These are phyloP conservation scores for Cutaneotrichosporon sp. DNA, from an alignment of 1,284 basidiomycete genomes.

Conservation along the genomic window DNA sequence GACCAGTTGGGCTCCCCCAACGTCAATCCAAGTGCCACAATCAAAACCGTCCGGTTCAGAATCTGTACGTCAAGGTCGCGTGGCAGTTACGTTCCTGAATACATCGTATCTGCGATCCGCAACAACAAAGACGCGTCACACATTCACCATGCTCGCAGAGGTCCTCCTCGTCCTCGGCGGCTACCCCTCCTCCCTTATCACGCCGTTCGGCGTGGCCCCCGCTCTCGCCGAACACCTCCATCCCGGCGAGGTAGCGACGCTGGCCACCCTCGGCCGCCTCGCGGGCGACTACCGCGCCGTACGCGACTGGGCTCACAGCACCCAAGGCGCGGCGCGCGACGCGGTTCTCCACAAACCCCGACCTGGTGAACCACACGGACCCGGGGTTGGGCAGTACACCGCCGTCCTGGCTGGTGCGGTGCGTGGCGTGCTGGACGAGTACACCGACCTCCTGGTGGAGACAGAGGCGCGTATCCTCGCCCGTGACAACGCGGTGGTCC, in stretches of 20 bases:
- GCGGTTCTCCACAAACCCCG: slow-evolving; percentile 30
- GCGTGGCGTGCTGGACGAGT: slow-evolving; percentile 70
- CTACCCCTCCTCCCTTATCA: slow-evolving; percentile 75
- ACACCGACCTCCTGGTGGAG: slow-evolving; percentile 72
- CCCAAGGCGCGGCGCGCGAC: slow-evolving; percentile 19
- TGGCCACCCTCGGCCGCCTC: slow-evolving; percentile 69
- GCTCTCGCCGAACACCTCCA: slow-evolving; percentile 71
- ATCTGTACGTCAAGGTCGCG: neutral
- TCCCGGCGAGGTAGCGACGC: slow-evolving; percentile 77
- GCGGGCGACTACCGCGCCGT: slow-evolving; percentile 71
- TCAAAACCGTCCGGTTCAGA: neutral
- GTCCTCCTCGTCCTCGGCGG: slow-evolving; percentile 77
- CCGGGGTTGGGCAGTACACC: slow-evolving; percentile 60
- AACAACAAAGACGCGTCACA: slow-evolving; percentile 6
- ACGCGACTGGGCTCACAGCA: slow-evolving; percentile 53
- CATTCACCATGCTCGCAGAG: slow-evolving; percentile 71
- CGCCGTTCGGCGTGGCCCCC: slow-evolving; percentile 58
- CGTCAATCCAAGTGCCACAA: neutral
- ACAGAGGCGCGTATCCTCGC: slow-evolving; percentile 74
- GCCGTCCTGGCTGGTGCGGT: slow-evolving; percentile 71
- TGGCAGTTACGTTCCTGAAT: slow-evolving; percentile 2
- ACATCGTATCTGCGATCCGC: neutral
- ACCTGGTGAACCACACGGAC: slow-evolving; percentile 38
- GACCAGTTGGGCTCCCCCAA: neutral
- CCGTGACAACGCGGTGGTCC: slow-evolving; percentile 70